Percentiles rank a stretch among this genome's conserved stretches.
Evolutionary conservation across 129 eudicot genomes (phyloP).

Genomic region (Flaveria robusta): DNA sequence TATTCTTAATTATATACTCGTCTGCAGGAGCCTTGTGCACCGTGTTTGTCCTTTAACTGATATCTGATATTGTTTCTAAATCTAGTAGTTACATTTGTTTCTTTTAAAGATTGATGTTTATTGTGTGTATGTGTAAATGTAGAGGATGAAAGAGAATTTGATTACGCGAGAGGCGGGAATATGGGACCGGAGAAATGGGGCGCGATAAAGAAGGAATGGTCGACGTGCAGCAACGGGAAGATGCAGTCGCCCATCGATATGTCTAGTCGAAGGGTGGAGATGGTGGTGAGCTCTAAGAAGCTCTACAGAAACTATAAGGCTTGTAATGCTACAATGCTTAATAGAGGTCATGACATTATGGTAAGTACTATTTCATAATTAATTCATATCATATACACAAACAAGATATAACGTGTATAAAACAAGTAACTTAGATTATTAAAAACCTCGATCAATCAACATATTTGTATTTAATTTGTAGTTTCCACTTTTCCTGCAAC

Average conservation of each 20-base stretch:
- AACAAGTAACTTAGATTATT: no score
- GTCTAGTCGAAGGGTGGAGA: slow-evolving; percentile 40
- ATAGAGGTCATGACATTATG: slow-evolving; percentile 64
- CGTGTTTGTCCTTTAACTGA: no score
- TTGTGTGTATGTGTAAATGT: slow-evolving; percentile 2
- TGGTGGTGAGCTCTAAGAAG: slow-evolving; percentile 28
- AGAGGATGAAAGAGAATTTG: slow-evolving; percentile 65
- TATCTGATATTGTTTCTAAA: neutral
- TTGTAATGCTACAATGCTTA: slow-evolving; percentile 42
- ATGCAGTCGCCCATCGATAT: slow-evolving; percentile 72
- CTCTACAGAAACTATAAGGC: slow-evolving; percentile 39
- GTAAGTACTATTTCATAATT: slow-evolving; percentile 20
- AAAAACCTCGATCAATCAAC: no score
- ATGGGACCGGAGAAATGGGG: slow-evolving; percentile 72
- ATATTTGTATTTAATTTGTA: no score
- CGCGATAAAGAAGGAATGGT: slow-evolving; percentile 53
- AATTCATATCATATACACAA: no score
- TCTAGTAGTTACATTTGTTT: neutral
- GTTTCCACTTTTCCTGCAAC: no score
- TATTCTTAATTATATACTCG: no score
- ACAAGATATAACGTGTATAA: no score
- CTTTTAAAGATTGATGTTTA: neutral
- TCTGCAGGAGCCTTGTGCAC: no score
- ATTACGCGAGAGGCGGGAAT: slow-evolving; percentile 36
- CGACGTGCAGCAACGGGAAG: slow-evolving; percentile 47